Percentiles rank a stretch among this genome's conserved stretches.
These are phyloP conservation scores for Colletotrichum neosansevieriae DNA, from an alignment of 2,329 filamentous ascomycete genomes.

Conservation along the genomic window DNA sequence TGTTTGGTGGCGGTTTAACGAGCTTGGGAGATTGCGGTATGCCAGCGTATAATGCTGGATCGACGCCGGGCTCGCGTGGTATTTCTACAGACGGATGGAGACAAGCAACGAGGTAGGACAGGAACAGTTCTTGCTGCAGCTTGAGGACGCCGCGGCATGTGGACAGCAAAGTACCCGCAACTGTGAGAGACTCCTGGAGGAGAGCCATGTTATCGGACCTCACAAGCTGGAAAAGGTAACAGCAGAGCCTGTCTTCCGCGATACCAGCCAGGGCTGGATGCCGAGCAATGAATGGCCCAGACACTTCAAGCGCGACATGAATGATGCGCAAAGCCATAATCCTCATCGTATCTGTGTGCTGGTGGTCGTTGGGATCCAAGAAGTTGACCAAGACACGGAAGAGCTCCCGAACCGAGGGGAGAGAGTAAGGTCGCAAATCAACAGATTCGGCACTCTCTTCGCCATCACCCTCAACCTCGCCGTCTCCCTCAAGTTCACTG, in stretches of 20 bases:
- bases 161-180: slow-evolving; percentile 89
- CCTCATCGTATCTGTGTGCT: slow-evolving; percentile 93
- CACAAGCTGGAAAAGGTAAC: slow-evolving; percentile 95
- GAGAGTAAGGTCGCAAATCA: slow-evolving; percentile 86
- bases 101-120: slow-evolving; percentile 94
- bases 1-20: slow-evolving; percentile 79
- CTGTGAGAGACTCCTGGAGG: slow-evolving; percentile 90
- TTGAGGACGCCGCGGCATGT: slow-evolving; percentile 93
- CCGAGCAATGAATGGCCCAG: slow-evolving; percentile 92
- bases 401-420: slow-evolving; percentile 93
- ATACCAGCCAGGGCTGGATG: slow-evolving; percentile 89
- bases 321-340: slow-evolving; percentile 98
- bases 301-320: slow-evolving; percentile 95
- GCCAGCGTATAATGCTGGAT: slow-evolving; percentile 90
- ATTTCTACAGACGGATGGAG: slow-evolving; percentile 95
- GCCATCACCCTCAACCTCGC: slow-evolving; percentile 42
- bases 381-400: slow-evolving; percentile 95
- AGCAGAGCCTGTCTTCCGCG: slow-evolving; percentile 92
- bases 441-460: slow-evolving; percentile 60
- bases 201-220: slow-evolving; percentile 97
- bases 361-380: slow-evolving; percentile 90
- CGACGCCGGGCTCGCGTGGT: slow-evolving; percentile 88
- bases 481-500: slow-evolving; percentile 39
- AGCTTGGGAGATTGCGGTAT: slow-evolving; percentile 92
- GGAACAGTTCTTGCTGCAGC: slow-evolving; percentile 94